Conservation (phyloP, 805 yeast genomes). For the Cyberlindnera meyerae region DNA sequence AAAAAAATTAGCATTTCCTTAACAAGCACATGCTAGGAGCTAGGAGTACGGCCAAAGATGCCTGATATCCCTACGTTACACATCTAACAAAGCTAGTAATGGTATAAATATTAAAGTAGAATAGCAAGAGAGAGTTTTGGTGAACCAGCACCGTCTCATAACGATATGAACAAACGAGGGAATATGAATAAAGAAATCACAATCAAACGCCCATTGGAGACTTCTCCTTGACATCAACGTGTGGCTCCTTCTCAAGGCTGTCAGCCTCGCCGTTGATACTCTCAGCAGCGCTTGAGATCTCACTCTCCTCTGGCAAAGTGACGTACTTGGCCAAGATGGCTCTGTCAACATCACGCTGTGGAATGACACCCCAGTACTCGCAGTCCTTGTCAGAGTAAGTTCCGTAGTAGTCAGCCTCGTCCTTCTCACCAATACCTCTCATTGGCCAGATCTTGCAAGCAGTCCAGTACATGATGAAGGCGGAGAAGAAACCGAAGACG, state of each 20-base stretch:
- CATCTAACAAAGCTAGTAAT: too few species aligned
- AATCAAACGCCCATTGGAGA: background rate
- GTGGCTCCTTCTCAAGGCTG: conserved; percentile 1
- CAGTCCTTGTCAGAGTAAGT: conserved; percentile 10
- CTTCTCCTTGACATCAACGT: conserved; percentile 1
- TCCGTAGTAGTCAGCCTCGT: conserved; percentile 11
- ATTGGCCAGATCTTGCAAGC: conserved; percentile 7
- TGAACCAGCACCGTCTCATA: too few species aligned
- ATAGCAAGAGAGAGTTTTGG: too few species aligned
- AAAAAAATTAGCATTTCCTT: too few species aligned
- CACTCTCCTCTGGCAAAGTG: background rate
- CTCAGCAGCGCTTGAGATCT: background rate
- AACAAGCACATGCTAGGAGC: too few species aligned
- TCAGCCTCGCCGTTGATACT: background rate
- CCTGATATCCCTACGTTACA: too few species aligned
- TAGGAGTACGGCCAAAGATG: too few species aligned
- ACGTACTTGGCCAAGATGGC: conserved; percentile 6
- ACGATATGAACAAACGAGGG: too few species aligned
- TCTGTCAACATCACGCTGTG: conserved; percentile 9
- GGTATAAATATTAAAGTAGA: too few species aligned
- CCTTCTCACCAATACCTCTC: conserved; percentile 11
- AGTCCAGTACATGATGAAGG: conserved; percentile 34
- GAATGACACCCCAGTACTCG: conserved; percentile 10
- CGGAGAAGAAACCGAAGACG: conserved; percentile 36
- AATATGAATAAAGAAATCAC: too few species aligned